These are phyloP conservation scores for Tritrichomonas foetus DNA, from an alignment of 208 protist genomes.

Conservation along the genomic window DNA sequence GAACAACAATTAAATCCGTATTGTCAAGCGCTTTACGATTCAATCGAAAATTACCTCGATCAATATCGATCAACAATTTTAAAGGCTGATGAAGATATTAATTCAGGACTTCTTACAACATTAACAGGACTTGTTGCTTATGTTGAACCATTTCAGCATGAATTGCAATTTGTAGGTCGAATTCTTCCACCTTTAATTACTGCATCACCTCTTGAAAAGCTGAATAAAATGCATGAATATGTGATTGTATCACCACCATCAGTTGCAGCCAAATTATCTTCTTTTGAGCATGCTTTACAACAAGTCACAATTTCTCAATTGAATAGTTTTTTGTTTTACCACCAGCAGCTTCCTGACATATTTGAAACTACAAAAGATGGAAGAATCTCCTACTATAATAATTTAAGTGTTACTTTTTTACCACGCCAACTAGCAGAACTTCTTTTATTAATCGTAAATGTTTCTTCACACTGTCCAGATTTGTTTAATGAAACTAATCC, in stretches of 20 bases:
- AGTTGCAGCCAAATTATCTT: not conserved
- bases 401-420: not conserved
- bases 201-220: not conserved
- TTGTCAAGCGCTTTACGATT: not conserved
- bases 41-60: conserved; percentile 24
- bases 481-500: not conserved
- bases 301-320: not conserved
- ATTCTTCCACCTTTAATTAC: not conserved
- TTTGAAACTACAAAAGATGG: not conserved
- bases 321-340: not conserved
- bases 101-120: not conserved
- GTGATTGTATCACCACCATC: not conserved
- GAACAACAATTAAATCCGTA: conserved; percentile 29
- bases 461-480: not conserved
- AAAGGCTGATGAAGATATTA: not conserved
- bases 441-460: not conserved
- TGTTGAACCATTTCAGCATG: conserved; percentile 12
- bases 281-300: not conserved
- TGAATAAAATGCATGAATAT: conserved; percentile 16
- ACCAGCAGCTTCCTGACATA: conserved; percentile 27
- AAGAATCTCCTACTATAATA: not conserved
- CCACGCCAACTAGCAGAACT: not conserved
- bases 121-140: not conserved
- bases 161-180: not conserved
- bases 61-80: not conserved